Conservation (phyloP, 768 basidiomycete species). For the Panaeolus papilionaceus region DNA sequence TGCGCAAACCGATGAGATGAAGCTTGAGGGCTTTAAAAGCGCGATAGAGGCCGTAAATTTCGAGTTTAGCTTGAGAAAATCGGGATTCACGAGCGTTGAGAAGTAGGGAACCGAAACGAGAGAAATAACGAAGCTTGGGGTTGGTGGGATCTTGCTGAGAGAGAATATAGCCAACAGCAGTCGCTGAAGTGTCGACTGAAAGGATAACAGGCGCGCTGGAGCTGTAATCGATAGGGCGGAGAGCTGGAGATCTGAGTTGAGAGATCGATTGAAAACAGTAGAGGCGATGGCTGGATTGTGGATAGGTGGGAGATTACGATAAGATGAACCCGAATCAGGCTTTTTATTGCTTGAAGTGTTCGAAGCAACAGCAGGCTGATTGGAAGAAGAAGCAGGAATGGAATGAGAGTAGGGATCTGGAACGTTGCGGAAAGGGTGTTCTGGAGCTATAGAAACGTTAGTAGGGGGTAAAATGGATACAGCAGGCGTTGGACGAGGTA, state of each 20-base stretch:
- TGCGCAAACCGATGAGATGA: slow-evolving; percentile 12
- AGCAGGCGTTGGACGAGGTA: background rate
- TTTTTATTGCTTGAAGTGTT: slow-evolving; percentile 27
- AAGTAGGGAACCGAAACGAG: too few relatives aligned
- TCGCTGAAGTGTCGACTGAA: too few relatives aligned
- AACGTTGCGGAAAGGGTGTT: too few relatives aligned
- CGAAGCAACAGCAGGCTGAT: slow-evolving; percentile 17
- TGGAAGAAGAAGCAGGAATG: background rate
- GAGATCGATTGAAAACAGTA: too few relatives aligned
- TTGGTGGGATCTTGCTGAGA: too few relatives aligned
- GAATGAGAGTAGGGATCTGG: slow-evolving; percentile 23
- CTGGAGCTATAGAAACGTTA: background rate
- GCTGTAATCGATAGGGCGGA: too few relatives aligned
- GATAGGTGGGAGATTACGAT: slow-evolving; percentile 26
- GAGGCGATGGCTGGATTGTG: slow-evolving; percentile 21
- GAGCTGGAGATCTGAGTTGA: too few relatives aligned
- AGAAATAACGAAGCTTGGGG: too few relatives aligned
- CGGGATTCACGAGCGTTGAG: too few relatives aligned
- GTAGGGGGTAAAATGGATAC: background rate
- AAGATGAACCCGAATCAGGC: slow-evolving; percentile 19
- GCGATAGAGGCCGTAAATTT: slow-evolving; percentile 11
- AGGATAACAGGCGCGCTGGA: too few relatives aligned
- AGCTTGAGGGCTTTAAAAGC: slow-evolving; percentile 16
- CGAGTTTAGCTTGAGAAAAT: too few relatives aligned
- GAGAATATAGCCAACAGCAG: too few relatives aligned